A percentile compares a stretch with the other conserved stretches of the same genome.
Conservation (phyloP, 2,329 filamentous ascomycete genomes). For the Talaromyces albobiverticillius region DNA sequence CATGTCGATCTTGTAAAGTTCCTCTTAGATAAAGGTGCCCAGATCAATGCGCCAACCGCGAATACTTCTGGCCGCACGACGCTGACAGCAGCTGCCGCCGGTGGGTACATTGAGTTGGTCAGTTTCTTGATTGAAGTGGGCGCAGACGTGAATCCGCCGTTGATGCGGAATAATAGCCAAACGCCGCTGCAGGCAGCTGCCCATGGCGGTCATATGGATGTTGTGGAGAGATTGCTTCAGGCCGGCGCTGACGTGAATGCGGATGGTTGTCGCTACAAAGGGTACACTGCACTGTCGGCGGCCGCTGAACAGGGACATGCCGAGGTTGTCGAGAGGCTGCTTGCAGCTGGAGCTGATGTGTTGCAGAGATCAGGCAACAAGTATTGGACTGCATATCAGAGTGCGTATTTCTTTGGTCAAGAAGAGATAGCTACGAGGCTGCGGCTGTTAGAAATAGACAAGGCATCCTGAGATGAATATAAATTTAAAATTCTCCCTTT, state of each 20-base stretch:
- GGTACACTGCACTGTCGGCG: slow-evolving; percentile 15
- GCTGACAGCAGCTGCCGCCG: slow-evolving; percentile 17
- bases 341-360: slow-evolving; percentile 11
- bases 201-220: slow-evolving; percentile 13
- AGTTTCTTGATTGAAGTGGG: slow-evolving; percentile 18
- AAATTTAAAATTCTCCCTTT: too few species aligned
- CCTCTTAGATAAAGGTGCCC: slow-evolving; percentile 20
- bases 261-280: slow-evolving; percentile 14
- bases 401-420: slow-evolving; percentile 12
- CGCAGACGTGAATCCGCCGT: slow-evolving; percentile 19
- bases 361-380: slow-evolving; percentile 13
- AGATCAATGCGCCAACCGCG: slow-evolving; percentile 18
- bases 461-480: too few species aligned
- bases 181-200: slow-evolving; percentile 20
- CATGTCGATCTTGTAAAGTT: slow-evolving; percentile 19
- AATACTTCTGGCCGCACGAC: slow-evolving; percentile 17
- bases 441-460: slow-evolving; percentile 12
- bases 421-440: slow-evolving; percentile 10
- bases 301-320: slow-evolving; percentile 18
- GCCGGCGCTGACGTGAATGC: slow-evolving; percentile 19
- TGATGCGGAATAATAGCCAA: slow-evolving; percentile 5
- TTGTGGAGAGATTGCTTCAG: slow-evolving; percentile 14
- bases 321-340: slow-evolving; percentile 17
- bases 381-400: slow-evolving; percentile 13
- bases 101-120: slow-evolving; percentile 18